Conservation (phyloP, 345 rosid species). For the Lagerstroemia speciosa region DNA sequence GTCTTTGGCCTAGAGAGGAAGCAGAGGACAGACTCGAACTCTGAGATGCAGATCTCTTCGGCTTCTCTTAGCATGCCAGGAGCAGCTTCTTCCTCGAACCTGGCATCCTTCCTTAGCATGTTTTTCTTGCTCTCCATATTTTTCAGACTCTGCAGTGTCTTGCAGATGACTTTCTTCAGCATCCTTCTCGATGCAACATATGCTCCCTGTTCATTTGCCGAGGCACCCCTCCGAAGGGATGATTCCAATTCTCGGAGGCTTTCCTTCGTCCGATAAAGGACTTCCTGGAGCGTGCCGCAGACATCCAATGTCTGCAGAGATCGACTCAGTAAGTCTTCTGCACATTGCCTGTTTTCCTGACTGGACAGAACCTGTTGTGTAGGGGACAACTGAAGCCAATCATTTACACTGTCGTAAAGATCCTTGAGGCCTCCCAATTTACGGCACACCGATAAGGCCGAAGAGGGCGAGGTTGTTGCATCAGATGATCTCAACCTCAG, state of each 20-base stretch:
- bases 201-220: conserved; percentile 5
- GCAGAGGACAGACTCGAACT: conserved; percentile 9
- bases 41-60: background rate
- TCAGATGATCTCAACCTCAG: conserved; percentile 10
- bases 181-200: conserved; percentile 9
- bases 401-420: conserved; percentile 11
- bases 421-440: conserved; percentile 13
- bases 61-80: conserved; percentile 10
- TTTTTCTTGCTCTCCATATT: background rate
- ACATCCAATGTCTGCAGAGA: conserved; percentile 18
- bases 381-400: conserved; percentile 17
- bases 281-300: conserved; percentile 14
- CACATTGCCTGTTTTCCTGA: background rate
- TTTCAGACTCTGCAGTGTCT: conserved; percentile 4
- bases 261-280: conserved; percentile 11
- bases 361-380: conserved; percentile 7
- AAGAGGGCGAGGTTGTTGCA: conserved; percentile 3
- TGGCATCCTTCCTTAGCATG: background rate
- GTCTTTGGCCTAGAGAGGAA: conserved; percentile 8
- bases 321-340: conserved; percentile 15
- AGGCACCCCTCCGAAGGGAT: conserved; percentile 5
- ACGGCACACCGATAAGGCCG: background rate
- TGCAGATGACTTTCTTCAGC: conserved; percentile 8
- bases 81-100: background rate
- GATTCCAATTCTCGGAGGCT: conserved; percentile 12